Evolutionary conservation across 352 stramenopile genomes (phyloP).

Genomic region (Plasmopara viticola): DNA sequence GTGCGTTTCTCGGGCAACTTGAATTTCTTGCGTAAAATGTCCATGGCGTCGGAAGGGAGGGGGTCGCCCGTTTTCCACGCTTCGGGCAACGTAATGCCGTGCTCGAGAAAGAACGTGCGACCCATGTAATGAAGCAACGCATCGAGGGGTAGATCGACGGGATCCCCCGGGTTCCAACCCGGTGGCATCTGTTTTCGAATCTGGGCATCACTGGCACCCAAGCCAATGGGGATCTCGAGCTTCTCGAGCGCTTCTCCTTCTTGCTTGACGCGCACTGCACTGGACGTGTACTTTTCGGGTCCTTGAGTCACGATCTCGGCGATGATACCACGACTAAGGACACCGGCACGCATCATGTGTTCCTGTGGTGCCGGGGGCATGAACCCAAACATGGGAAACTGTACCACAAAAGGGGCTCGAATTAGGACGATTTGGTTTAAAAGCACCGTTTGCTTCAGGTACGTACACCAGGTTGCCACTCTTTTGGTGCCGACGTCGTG

Average conservation of each 20-base stretch:
- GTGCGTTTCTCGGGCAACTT: conserved; percentile 65
- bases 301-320: conserved; percentile 75
- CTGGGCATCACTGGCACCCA: conserved; percentile 62
- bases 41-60: conserved; percentile 63
- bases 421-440: neutral
- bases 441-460: neutral
- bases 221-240: conserved; percentile 55
- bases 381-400: conserved; percentile 86
- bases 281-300: conserved; percentile 58
- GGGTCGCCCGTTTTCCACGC: conserved; percentile 66
- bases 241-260: conserved; percentile 32
- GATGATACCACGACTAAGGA: conserved; percentile 74
- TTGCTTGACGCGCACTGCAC: conserved; percentile 27
- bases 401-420: neutral
- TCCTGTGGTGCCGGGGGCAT: conserved; percentile 76
- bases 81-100: conserved; percentile 63
- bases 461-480: conserved; percentile 73
- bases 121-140: conserved; percentile 77
- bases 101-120: conserved; percentile 64
- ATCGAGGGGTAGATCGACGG: conserved; percentile 70
- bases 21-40: conserved; percentile 74
- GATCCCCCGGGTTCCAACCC: conserved; percentile 75
- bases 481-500: conserved; percentile 62
- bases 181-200: conserved; percentile 72
- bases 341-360: conserved; percentile 81